Evolutionary conservation across 2,329 filamentous ascomycete genomes (phyloP).

Genomic region (Diaporthe sp.): DNA sequence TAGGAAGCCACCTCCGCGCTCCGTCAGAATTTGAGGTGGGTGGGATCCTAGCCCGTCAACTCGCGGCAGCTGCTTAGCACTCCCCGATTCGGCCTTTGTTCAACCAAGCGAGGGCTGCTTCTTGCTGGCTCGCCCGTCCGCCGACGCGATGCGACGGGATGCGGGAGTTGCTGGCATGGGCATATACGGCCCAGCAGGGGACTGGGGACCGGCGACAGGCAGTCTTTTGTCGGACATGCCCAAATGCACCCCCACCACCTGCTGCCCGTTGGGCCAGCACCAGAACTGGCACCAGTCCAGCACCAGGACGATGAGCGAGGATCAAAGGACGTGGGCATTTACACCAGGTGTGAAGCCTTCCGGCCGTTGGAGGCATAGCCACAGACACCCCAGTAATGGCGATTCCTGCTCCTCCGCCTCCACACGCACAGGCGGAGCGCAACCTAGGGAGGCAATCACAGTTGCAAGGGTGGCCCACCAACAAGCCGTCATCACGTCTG

Average conservation of each 20-base stretch:
- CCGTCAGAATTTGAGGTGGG: conserved; percentile 39
- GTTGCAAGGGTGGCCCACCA: conserved; percentile 14
- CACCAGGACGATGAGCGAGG: background rate
- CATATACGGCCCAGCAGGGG: background rate
- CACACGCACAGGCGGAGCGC: background rate
- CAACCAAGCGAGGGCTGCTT: conserved; percentile 10
- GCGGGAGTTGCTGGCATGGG: background rate
- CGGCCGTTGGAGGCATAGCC: background rate
- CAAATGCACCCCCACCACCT: background rate
- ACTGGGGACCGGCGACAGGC: background rate
- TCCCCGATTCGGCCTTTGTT: conserved; percentile 31
- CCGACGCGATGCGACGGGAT: conserved; percentile 12
- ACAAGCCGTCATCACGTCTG: conserved; percentile 30
- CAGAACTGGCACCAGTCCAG: background rate
- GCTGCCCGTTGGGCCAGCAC: background rate
- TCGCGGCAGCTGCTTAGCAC: conserved; percentile 24
- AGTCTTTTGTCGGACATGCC: background rate
- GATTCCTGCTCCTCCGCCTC: conserved; percentile 3
- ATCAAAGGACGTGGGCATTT: background rate
- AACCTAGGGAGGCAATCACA: conserved; percentile 10
- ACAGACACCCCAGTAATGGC: background rate
- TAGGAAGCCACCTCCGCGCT: conserved; percentile 11
- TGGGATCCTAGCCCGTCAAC: conserved; percentile 29
- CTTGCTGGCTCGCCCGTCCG: conserved; percentile 1
- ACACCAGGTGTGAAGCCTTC: background rate